Evolutionary conservation across 83 land plant species (phyloP).

Genomic region (Picea engelmannii): DNA sequence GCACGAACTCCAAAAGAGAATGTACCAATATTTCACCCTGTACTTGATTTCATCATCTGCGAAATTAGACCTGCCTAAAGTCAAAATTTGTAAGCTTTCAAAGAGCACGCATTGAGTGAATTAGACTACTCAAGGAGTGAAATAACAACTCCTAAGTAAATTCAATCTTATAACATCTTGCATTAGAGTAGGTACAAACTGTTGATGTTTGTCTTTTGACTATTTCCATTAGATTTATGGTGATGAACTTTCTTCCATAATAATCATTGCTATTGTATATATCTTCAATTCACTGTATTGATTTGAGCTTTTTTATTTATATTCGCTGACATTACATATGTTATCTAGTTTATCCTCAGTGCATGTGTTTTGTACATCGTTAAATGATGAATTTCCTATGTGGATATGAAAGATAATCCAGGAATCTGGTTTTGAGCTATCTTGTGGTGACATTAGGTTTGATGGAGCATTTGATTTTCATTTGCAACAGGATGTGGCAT

Average conservation of each 20-base stretch:
- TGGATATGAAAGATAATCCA: background rate
- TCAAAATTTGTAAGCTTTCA: too few relatives aligned
- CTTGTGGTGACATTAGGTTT: constrained; percentile 2
- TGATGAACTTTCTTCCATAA: background rate
- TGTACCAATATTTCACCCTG: too few relatives aligned
- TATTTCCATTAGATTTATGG: too few relatives aligned
- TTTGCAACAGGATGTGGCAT: constrained; percentile 64
- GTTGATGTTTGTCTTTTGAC: too few relatives aligned
- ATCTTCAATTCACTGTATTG: background rate
- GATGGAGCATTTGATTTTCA: background rate
- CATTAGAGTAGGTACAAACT: too few relatives aligned
- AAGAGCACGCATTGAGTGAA: too few relatives aligned
- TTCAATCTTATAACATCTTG: too few relatives aligned
- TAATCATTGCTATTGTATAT: background rate
- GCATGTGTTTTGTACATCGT: background rate
- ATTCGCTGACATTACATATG: background rate
- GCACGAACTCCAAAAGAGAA: too few relatives aligned
- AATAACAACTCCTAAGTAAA: too few relatives aligned
- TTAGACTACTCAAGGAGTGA: too few relatives aligned
- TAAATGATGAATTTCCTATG: background rate
- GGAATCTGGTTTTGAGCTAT: background rate
- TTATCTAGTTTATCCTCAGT: background rate
- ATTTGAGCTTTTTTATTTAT: background rate
- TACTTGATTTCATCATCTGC: too few relatives aligned
- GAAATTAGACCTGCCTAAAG: too few relatives aligned